Conservation (phyloP, 441 rosid species). For the Raphanus hybrid region DNA sequence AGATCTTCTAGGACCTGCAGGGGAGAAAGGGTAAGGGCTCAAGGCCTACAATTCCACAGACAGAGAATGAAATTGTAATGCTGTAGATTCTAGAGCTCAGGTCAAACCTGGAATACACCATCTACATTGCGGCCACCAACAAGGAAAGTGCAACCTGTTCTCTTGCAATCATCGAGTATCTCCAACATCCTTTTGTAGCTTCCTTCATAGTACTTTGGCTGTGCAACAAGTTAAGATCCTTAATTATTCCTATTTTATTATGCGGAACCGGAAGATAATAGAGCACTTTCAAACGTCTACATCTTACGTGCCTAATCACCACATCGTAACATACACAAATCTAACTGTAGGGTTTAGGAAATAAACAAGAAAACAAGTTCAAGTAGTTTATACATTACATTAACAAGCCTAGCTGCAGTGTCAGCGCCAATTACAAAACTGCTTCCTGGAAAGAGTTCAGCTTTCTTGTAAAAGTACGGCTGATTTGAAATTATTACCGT, state of each 20-base stretch:
- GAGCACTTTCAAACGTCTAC: neutral
- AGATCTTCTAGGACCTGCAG: slow-evolving; percentile 81
- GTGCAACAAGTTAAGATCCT: slow-evolving; percentile 39
- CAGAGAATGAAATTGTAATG: neutral
- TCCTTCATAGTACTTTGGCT: slow-evolving; percentile 83
- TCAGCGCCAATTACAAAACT: slow-evolving; percentile 93
- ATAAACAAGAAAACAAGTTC: neutral
- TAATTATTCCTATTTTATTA: neutral
- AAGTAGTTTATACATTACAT: slow-evolving; percentile 54
- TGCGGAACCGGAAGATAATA: slow-evolving; percentile 11
- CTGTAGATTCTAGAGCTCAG: slow-evolving; percentile 2
- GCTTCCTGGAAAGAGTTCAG: slow-evolving; percentile 93
- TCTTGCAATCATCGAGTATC: slow-evolving; percentile 66
- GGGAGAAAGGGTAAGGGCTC: slow-evolving; percentile 15
- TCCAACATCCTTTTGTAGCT: slow-evolving; percentile 66
- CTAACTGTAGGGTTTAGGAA: neutral
- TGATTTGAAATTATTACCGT: slow-evolving; percentile 85
- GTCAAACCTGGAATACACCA: slow-evolving; percentile 75
- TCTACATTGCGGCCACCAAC: slow-evolving; percentile 85
- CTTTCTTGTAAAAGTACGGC: slow-evolving; percentile 94
- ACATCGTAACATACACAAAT: slow-evolving; percentile 13
- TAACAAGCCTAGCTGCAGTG: slow-evolving; percentile 82
- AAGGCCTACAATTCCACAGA: slow-evolving; percentile 9
- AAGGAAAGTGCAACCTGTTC: slow-evolving; percentile 77
- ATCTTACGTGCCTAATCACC: slow-evolving; percentile 2